Conservation (phyloP, 2,329 filamentous ascomycete species). For the Claviceps sp. region DNA sequence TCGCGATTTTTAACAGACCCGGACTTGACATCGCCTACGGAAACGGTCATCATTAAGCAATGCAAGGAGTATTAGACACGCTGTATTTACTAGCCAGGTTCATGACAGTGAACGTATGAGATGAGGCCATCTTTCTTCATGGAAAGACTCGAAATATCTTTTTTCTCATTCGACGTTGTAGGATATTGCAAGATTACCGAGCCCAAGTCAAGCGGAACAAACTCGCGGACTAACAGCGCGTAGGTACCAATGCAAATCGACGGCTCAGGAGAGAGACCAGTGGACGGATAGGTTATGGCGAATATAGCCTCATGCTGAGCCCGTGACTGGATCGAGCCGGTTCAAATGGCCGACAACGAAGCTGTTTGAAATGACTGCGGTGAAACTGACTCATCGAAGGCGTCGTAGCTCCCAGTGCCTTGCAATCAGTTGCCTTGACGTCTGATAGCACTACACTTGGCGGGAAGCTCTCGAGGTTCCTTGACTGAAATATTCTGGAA, state of each 20-base stretch:
- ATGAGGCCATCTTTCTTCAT: constrained; percentile 17
- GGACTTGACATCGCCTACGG: constrained; percentile 21
- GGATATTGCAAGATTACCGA: background rate
- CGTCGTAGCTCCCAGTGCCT: background rate
- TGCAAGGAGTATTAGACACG: background rate
- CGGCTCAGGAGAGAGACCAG: background rate
- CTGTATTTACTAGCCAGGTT: constrained; percentile 19
- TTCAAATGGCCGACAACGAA: background rate
- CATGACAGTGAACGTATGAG: constrained; percentile 21
- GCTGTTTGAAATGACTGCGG: background rate
- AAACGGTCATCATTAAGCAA: constrained; percentile 6
- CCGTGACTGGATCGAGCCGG: background rate
- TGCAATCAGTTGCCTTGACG: background rate
- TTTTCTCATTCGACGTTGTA: background rate
- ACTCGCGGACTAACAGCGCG: background rate
- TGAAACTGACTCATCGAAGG: background rate
- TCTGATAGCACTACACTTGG: background rate
- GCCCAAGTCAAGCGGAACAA: background rate
- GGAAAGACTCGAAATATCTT: background rate
- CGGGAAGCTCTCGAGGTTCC: background rate
- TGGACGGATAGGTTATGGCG: background rate
- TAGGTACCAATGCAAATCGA: background rate
- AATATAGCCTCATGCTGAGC: background rate
- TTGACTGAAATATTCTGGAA: constrained; percentile 9
- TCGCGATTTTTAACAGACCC: constrained; percentile 24